These are phyloP conservation scores for Populus hybrid DNA, from an alignment of 441 rosid species.

Conservation along the genomic window DNA sequence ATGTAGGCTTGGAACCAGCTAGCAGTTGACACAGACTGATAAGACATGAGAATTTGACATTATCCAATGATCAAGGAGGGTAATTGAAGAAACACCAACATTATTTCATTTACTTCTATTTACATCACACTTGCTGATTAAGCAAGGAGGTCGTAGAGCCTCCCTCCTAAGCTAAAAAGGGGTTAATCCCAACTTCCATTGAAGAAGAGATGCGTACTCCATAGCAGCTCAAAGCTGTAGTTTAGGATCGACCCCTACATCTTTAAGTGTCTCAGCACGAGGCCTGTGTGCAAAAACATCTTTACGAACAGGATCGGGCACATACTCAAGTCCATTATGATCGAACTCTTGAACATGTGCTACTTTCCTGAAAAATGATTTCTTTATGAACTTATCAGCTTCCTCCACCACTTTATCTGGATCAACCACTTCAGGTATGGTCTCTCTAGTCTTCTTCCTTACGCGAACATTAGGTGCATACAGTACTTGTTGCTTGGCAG, in stretches of 20 bases:
- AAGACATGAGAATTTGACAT: background rate
- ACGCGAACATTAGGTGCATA: constrained; percentile 58
- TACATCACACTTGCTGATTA: background rate
- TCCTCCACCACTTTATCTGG: constrained; percentile 56
- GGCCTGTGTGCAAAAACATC: constrained; percentile 34
- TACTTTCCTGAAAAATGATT: constrained; percentile 62
- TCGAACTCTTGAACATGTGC: constrained; percentile 56
- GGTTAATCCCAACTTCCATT: background rate
- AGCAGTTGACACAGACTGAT: background rate
- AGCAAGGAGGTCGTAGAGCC: no score
- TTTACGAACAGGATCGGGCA: constrained; percentile 24
- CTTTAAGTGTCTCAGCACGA: constrained; percentile 40
- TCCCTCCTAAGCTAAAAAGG: no score
- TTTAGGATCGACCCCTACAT: constrained; percentile 49
- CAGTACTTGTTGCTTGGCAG: constrained; percentile 52
- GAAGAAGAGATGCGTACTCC: background rate
- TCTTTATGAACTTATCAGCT: constrained; percentile 35
- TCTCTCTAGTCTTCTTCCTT: constrained; percentile 59
- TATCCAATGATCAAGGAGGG: background rate
- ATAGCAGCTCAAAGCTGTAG: constrained; percentile 4
- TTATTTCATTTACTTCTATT: background rate
- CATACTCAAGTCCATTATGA: constrained; percentile 20
- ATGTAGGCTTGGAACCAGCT: background rate
- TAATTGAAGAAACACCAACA: background rate
- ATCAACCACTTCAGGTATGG: constrained; percentile 48